phyloP scores from a whole-genome alignment of 768 basidiomycete species.

The Bullera alba region DNA sequence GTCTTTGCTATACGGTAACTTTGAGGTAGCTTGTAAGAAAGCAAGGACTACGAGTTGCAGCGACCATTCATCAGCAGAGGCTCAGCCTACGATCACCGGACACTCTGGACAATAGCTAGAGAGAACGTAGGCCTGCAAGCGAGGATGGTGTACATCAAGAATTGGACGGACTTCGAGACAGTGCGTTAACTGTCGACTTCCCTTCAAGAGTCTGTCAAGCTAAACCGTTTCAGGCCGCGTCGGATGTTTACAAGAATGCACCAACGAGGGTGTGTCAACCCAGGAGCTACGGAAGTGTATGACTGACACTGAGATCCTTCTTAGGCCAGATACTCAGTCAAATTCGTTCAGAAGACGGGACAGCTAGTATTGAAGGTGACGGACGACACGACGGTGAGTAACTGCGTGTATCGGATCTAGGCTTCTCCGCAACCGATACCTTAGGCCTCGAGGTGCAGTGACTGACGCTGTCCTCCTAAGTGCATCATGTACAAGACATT shows the following conservation, averaged over 20 bases:
- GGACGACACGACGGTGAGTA: constrained; percentile 73
- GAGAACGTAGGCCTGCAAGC: too few relatives aligned
- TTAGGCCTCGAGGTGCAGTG: neutral
- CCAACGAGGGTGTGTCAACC: constrained; percentile 60
- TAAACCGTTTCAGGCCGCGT: constrained; percentile 87
- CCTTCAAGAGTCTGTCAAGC: too few relatives aligned
- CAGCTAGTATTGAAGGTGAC: constrained; percentile 90
- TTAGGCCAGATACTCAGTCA: constrained; percentile 83
- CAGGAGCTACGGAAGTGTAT: neutral
- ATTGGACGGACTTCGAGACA: constrained; percentile 45
- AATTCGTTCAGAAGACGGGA: constrained; percentile 79
- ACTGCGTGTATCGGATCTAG: too few relatives aligned
- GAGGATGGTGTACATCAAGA: constrained; percentile 44
- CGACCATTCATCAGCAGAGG: too few relatives aligned
- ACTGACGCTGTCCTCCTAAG: constrained; percentile 48
- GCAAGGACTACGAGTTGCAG: too few relatives aligned
- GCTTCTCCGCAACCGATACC: neutral
- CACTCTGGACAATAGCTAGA: too few relatives aligned
- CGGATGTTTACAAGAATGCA: constrained; percentile 70
- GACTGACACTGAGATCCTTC: neutral
- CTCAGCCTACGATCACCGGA: too few relatives aligned
- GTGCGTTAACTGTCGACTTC: too few relatives aligned
- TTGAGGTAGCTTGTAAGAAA: too few relatives aligned
- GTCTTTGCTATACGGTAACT: too few relatives aligned
- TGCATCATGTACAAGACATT: constrained; percentile 94